These are phyloP conservation scores for Nitzschia palea DNA, from an alignment of 108 stramenopile genomes.

Conservation along the genomic window DNA sequence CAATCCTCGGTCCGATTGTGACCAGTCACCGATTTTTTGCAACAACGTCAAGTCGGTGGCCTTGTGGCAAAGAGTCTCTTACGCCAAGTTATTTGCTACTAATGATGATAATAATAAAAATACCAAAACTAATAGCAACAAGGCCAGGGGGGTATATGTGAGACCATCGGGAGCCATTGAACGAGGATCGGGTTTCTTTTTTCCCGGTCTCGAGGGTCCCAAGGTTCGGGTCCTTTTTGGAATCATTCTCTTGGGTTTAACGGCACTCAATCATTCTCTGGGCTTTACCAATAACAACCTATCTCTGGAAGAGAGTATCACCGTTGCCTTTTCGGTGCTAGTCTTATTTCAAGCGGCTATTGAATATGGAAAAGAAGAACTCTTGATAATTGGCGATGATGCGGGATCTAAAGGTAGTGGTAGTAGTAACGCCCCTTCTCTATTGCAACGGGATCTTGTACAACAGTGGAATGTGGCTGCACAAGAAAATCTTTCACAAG, in stretches of 20 bases:
- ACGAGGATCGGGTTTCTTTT: slow-evolving; percentile 91
- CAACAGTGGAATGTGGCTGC: slow-evolving; percentile 27
- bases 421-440: background rate
- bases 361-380: slow-evolving; percentile 61
- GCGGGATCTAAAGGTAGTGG: too few species aligned
- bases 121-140: background rate
- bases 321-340: slow-evolving; percentile 55
- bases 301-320: slow-evolving; percentile 49
- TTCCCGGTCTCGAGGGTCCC: slow-evolving; percentile 93
- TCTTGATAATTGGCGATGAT: slow-evolving; percentile 9
- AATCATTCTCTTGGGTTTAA: slow-evolving; percentile 49
- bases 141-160: slow-evolving; percentile 70
- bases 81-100: background rate
- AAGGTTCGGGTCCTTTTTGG: slow-evolving; percentile 75
- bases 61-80: too few species aligned
- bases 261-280: slow-evolving; percentile 43
- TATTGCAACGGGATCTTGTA: background rate
- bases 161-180: slow-evolving; percentile 95
- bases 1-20: too few species aligned
- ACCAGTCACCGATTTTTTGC: too few species aligned
- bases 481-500: background rate
- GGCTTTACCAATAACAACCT: slow-evolving; percentile 4
- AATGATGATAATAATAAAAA: background rate
- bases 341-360: slow-evolving; percentile 74
- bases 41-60: background rate